Conservation (phyloP, 805 yeast species). For the Kuraishia hungarica region DNA sequence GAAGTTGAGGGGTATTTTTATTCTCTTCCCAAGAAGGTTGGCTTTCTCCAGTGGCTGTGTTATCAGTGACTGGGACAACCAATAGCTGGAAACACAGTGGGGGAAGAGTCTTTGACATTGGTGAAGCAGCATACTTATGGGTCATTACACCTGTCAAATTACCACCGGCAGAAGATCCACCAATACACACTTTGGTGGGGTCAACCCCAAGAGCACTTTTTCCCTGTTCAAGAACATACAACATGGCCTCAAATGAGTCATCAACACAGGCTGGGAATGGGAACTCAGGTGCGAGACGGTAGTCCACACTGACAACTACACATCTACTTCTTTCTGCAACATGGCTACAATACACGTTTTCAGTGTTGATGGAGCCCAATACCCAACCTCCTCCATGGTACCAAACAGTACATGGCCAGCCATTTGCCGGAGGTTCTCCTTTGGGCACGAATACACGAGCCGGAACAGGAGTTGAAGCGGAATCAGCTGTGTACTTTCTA, state of each 20-base stretch:
- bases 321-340: slow-evolving; percentile 26
- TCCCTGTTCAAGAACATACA: slow-evolving; percentile 20
- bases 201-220: slow-evolving; percentile 18
- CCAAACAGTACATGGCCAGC: slow-evolving; percentile 30
- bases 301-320: slow-evolving; percentile 38
- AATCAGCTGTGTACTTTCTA: slow-evolving; percentile 17
- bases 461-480: slow-evolving; percentile 12
- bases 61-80: slow-evolving; percentile 36
- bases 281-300: slow-evolving; percentile 40
- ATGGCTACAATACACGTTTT: slow-evolving; percentile 33
- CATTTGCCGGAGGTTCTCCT: slow-evolving; percentile 25
- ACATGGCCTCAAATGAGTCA: slow-evolving; percentile 30
- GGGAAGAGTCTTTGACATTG: slow-evolving; percentile 17
- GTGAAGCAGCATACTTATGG: slow-evolving; percentile 24
- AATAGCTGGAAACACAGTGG: slow-evolving; percentile 29
- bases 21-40: slow-evolving; percentile 29
- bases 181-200: slow-evolving; percentile 26
- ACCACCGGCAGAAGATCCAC: slow-evolving; percentile 42
- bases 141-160: slow-evolving; percentile 25
- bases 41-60: slow-evolving; percentile 28
- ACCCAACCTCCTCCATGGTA: slow-evolving; percentile 41
- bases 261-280: slow-evolving; percentile 40
- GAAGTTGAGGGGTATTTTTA: slow-evolving; percentile 32
- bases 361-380: slow-evolving; percentile 29
- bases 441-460: slow-evolving; percentile 31